Evolutionary conservation across 169 alveolate species (phyloP), one percentile per base, ranked within the genome.

Genomic region (Pseudocohnilembus persalinus): DNA sequence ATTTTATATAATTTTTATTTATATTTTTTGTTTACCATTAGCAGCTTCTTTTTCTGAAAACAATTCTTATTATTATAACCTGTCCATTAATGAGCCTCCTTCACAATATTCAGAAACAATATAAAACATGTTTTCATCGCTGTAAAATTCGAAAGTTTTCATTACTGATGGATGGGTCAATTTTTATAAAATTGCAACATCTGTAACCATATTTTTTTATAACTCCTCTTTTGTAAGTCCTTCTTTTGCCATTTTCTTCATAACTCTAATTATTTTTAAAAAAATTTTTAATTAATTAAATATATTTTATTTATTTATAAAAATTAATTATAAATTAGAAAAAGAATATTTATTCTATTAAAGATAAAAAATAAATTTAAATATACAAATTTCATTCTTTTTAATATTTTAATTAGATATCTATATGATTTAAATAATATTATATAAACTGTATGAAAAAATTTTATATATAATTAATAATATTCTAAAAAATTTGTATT

Each of bases 11-110:
- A 49, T 49, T 11, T 20, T 11, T 49, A 49, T 49, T 11, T 49
- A 11, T 11, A 11, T 49, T 49, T 49, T 11, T 4, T 49, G 20
- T 49, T 49, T 49, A 49, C 68, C 68, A 11, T 4, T 49, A 11
- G 95, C 96, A 68, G 93, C 92, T 73, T 94, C 90, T 26, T 81
- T 89, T 65, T 94, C 97, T 0, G 93, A 65, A 76, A 94, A 85
- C 26, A 87, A 68, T 0, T 89, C 89, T 75, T 92, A 88, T 64
- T 87, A 87, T 15, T 89, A 80, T 28, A 94, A 85, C 4, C 91
- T 88, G 31, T 91, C 95, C 65, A 86, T 85, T 73, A 93, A 85
- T 74, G 91, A 93, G 20, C 93, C 93, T 64, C 96, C 96, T 81
- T 92, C 88, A 84, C 91, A 89, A 11, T 89, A 74, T 89, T 93